These are phyloP conservation scores for Blastocystis sp. DNA, from an alignment of 352 stramenopile genomes.

Conservation along the genomic window DNA sequence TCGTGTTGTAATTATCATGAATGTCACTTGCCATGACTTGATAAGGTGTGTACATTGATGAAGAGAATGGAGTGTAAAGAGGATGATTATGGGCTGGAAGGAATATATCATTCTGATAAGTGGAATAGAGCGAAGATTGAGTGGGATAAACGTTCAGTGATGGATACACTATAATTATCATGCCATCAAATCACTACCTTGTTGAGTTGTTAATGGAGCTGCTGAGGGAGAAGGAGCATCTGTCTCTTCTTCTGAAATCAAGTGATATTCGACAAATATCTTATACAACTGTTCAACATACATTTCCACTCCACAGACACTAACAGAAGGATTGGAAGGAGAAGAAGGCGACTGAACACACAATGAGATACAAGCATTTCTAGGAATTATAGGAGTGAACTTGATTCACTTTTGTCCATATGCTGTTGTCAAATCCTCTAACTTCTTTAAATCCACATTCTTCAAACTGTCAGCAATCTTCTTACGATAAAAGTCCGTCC, in stretches of 20 bases:
- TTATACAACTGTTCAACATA: conserved; percentile 58
- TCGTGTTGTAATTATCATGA: conserved; percentile 34
- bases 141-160: background rate
- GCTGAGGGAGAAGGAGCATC: background rate
- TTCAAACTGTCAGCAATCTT: conserved; percentile 42
- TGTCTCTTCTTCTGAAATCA: background rate
- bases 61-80: conserved; percentile 38
- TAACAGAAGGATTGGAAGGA: conserved; percentile 52
- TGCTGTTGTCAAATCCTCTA: conserved; percentile 16
- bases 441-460: conserved; percentile 55
- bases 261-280: conserved; percentile 51
- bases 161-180: background rate
- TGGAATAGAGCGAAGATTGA: background rate
- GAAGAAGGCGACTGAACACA: conserved; percentile 63
- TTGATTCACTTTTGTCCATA: conserved; percentile 27
- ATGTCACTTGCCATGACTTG: background rate
- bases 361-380: conserved; percentile 57
- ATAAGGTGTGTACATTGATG: background rate
- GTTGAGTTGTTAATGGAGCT: background rate
- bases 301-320: conserved; percentile 21
- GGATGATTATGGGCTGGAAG: background rate
- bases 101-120: conserved; percentile 11
- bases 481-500: conserved; percentile 14
- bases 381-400: background rate
- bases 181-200: background rate